phyloP scores from a whole-genome alignment of 1,284 basidiomycete genomes.

The Abortiporus biennis region DNA sequence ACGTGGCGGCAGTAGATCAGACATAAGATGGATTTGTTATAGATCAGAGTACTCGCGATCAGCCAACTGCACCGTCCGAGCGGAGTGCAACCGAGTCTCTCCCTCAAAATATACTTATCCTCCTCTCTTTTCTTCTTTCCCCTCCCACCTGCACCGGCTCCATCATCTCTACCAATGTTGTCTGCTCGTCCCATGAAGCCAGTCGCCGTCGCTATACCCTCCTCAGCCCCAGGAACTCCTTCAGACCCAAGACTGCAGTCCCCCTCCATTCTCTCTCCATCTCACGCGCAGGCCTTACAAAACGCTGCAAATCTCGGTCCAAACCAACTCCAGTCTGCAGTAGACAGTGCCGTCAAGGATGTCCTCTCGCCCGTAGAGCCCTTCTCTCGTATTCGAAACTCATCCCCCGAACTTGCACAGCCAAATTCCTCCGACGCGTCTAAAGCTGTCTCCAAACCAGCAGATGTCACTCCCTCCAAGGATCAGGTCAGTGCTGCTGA shows the following conservation, averaged over 20 bases:
- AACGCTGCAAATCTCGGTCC: too few species aligned
- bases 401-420: slow-evolving; percentile 9
- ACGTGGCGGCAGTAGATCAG: too few species aligned
- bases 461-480: background rate
- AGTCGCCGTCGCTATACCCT: slow-evolving; percentile 21
- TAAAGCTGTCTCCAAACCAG: background rate
- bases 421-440: slow-evolving; percentile 5
- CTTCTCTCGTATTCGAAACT: slow-evolving; percentile 12
- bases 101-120: slow-evolving; percentile 11
- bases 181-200: slow-evolving; percentile 36
- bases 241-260: slow-evolving; percentile 8
- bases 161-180: slow-evolving; percentile 28
- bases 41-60: too few species aligned
- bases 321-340: too few species aligned
- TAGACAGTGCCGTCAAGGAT: too few species aligned
- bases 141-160: slow-evolving; percentile 10
- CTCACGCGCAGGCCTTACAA: too few species aligned
- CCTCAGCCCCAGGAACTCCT: slow-evolving; percentile 9
- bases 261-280: slow-evolving; percentile 6
- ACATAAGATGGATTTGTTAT: too few species aligned
- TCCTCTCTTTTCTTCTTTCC: slow-evolving; percentile 12
- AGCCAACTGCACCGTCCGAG: too few species aligned
- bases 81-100: too few species aligned
- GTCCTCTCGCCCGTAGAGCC: slow-evolving; percentile 3
- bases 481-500: background rate